Base-by-base conservation (phyloP, 306 rosid genomes). In the Benincasa hispida region DNA sequence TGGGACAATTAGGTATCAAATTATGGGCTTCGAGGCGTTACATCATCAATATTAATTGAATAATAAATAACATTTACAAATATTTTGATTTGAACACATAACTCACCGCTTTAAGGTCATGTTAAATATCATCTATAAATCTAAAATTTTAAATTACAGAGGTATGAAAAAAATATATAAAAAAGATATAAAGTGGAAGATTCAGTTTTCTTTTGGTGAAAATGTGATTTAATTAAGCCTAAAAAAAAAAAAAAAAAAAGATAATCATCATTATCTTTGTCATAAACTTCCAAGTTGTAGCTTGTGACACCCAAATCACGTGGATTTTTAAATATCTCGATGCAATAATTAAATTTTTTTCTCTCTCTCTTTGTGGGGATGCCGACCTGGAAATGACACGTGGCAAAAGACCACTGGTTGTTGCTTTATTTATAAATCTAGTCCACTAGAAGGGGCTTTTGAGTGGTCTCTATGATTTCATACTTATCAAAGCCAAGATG, bases 381-480 rank as follows among this genome's bases (percentile, higher is more conserved):
- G 75, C 75, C 34, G 75, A 68, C 55, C 42, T 13, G 35, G 73
- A 11, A 8, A n/a, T n/a, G 8, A 41, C 14, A 45, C 75, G 75
- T 69, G 75, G 75, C 75, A 25, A 15, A 4, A 45, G 0, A 5
- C 1, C 11, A 69, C 0, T 69, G 34, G 73, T 3, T 66, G 47
- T 8, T 34, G 70, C 70, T 63, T 63, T 63, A 17, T 32, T 18
- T 32, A 62, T 35, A 66, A 66, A 37, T n/a, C 51, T 21, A 66
- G 51, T 62, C 45, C 73, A 37, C 73, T 35, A 10, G 18, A 37
- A 10, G 70, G 45, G 50, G 8, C 10, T 66, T n/a, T 30, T 66
- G 51, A 66, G 73, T 39, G 53, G 73, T 66, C 51, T 66, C 73
- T 66, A 37, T 66, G 73, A 39, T 39, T 37, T 39, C 73, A 66